These are phyloP conservation scores for Turnera subulata DNA, from an alignment of 345 rosid genomes.

Conservation along the genomic window DNA sequence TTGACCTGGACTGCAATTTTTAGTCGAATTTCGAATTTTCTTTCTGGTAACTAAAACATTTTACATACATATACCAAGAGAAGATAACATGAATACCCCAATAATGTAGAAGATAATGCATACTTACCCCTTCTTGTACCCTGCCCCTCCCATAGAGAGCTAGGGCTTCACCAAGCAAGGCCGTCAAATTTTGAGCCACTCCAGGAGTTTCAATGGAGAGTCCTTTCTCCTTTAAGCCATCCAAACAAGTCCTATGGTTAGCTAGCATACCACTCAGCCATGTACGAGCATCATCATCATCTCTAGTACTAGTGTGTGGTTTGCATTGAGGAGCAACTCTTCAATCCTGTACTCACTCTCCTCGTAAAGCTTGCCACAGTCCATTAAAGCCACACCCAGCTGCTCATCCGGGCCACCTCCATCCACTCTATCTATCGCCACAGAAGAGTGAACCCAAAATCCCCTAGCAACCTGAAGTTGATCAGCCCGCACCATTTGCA, in stretches of 20 bases:
- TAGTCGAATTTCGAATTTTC: too few species aligned
- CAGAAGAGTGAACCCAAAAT: slow-evolving; percentile 19
- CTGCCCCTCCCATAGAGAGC: slow-evolving; percentile 27
- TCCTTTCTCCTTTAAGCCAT: slow-evolving; percentile 41
- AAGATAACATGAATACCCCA: not conserved
- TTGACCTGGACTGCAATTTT: too few species aligned
- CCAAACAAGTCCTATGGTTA: slow-evolving; percentile 55
- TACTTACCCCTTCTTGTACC: slow-evolving; percentile 21
- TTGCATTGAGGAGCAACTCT: slow-evolving; percentile 25
- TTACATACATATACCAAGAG: too few species aligned
- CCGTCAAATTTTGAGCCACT: slow-evolving; percentile 32
- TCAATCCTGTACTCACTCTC: slow-evolving; percentile 48
- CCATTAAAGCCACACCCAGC: slow-evolving; percentile 30
- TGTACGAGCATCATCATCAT: slow-evolving; percentile 42
- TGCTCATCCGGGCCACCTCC: slow-evolving; percentile 3
- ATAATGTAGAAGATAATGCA: not conserved
- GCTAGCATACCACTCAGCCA: slow-evolving; percentile 60
- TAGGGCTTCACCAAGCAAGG: slow-evolving; percentile 37
- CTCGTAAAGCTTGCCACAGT: slow-evolving; percentile 50
- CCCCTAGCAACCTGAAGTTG: slow-evolving; percentile 26
- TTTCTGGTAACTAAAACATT: too few species aligned
- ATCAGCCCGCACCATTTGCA: slow-evolving; percentile 34
- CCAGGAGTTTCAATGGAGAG: slow-evolving; percentile 6
- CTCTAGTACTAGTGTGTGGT: too few species aligned
- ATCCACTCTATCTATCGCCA: not conserved